Percentiles rank a stretch among this genome's conserved stretches.
phyloP scores from a whole-genome alignment of 2,329 filamentous ascomycete genomes.

The Gyromitra esculenta region DNA sequence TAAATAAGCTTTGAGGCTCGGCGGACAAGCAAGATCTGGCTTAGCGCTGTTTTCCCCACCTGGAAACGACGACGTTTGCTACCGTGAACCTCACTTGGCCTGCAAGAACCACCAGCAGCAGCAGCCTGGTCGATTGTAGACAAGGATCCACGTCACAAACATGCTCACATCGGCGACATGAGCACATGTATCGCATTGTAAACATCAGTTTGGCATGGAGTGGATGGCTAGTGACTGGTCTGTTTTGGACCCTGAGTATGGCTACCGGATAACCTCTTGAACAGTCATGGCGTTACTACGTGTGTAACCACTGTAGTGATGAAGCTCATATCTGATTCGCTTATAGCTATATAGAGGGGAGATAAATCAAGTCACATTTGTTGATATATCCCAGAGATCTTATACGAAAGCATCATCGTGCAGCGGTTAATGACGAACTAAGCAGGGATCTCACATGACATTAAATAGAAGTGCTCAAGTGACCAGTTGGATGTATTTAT shows the following conservation, averaged over 20 bases:
- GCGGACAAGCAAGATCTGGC: neutral
- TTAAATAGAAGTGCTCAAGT: neutral
- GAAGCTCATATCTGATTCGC: too few relatives aligned
- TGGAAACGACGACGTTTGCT: neutral
- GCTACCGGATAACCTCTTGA: too few relatives aligned
- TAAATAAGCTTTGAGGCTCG: conserved; percentile 40
- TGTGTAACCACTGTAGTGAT: too few relatives aligned
- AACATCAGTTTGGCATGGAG: too few relatives aligned
- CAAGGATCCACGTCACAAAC: too few relatives aligned
- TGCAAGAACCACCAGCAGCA: neutral
- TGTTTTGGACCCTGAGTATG: too few relatives aligned
- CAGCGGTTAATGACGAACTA: neutral
- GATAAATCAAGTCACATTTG: neutral
- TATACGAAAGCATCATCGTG: neutral
- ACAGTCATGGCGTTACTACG: too few relatives aligned
- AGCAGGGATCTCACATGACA: neutral
- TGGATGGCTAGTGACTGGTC: too few relatives aligned
- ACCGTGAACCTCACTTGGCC: neutral
- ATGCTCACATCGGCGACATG: too few relatives aligned
- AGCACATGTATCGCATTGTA: too few relatives aligned
- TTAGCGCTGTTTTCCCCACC: neutral
- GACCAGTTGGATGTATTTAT: neutral
- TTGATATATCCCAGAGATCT: neutral
- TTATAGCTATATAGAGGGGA: too few relatives aligned
- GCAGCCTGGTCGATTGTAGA: too few relatives aligned